Conservation (phyloP, 176 grass and related monocot species). For the Carex pumila region DNA sequence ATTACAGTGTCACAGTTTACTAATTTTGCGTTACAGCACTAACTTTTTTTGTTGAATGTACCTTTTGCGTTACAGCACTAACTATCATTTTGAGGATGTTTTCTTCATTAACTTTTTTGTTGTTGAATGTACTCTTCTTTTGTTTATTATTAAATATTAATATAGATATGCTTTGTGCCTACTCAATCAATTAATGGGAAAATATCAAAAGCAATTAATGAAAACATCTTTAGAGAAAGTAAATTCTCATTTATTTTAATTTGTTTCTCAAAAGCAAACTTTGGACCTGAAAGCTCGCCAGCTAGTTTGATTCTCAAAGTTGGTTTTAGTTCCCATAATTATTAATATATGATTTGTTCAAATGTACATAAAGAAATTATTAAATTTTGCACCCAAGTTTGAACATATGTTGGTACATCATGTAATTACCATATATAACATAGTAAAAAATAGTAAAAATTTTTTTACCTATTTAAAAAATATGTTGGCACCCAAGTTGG, state of each 20-base stretch:
- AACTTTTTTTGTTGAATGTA: too few species aligned
- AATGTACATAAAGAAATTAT: background rate
- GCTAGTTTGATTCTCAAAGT: background rate
- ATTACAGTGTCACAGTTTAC: too few species aligned
- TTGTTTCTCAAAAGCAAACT: conserved; percentile 10
- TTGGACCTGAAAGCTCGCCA: background rate
- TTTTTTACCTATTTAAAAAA: too few species aligned
- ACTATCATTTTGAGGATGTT: background rate
- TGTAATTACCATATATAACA: too few species aligned
- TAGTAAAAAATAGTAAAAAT: too few species aligned
- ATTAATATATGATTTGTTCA: background rate
- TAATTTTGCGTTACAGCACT: too few species aligned
- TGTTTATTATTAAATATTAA: background rate
- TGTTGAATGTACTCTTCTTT: background rate
- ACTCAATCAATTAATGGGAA: background rate
- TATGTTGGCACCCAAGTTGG: too few species aligned
- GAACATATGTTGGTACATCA: too few species aligned
- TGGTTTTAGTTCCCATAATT: background rate
- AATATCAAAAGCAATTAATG: background rate
- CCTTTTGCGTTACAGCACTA: too few species aligned
- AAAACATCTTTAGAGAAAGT: background rate
- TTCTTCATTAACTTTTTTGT: background rate
- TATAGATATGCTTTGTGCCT: background rate
- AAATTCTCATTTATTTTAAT: background rate
- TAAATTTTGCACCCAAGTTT: background rate